A percentile compares a stretch with the other conserved stretches of the same genome.
Conservation (phyloP, 1,139 yeast genomes). For the Taphrina pruni region DNA sequence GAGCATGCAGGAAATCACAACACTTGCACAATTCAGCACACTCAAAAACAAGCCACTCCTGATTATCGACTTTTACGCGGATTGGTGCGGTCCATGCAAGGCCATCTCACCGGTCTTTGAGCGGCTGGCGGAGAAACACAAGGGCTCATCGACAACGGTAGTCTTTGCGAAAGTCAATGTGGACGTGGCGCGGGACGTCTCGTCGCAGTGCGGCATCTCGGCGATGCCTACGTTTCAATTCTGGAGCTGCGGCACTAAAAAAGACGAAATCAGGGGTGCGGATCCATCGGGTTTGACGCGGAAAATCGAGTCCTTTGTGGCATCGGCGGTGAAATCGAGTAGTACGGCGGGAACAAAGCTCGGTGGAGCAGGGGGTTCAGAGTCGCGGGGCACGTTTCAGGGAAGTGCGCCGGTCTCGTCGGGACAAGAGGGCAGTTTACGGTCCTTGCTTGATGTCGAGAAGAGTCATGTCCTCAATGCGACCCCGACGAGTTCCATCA, state of each 20-base stretch:
- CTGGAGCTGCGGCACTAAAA: slow-evolving; percentile 19
- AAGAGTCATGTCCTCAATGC: slow-evolving; percentile 1
- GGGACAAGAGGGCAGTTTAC: slow-evolving; percentile 9
- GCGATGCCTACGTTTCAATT: slow-evolving; percentile 42
- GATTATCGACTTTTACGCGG: slow-evolving; percentile 55
- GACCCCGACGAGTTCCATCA: slow-evolving; percentile 21
- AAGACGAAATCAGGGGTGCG: slow-evolving; percentile 66
- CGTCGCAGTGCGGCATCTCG: slow-evolving; percentile 31
- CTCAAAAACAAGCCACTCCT: slow-evolving; percentile 53
- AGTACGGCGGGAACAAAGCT: slow-evolving; percentile 20
- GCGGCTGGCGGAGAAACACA: slow-evolving; percentile 57
- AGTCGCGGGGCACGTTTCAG: slow-evolving; percentile 15
- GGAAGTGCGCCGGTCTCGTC: slow-evolving; percentile 12
- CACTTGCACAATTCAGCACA: slow-evolving; percentile 24
- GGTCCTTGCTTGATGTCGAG: slow-evolving; percentile 14
- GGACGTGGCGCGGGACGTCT: slow-evolving; percentile 67
- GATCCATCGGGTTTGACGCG: slow-evolving; percentile 52
- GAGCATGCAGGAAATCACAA: slow-evolving; percentile 23
- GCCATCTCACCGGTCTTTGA: slow-evolving; percentile 81
- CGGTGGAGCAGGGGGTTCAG: background rate
- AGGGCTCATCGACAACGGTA: slow-evolving; percentile 51
- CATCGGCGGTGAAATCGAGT: slow-evolving; percentile 2
- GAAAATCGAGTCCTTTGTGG: slow-evolving; percentile 26
- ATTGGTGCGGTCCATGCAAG: slow-evolving; percentile 82
- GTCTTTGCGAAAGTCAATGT: slow-evolving; percentile 77